Base-by-base conservation (phyloP, 441 rosid species). In the Dalechampia spathulata region DNA sequence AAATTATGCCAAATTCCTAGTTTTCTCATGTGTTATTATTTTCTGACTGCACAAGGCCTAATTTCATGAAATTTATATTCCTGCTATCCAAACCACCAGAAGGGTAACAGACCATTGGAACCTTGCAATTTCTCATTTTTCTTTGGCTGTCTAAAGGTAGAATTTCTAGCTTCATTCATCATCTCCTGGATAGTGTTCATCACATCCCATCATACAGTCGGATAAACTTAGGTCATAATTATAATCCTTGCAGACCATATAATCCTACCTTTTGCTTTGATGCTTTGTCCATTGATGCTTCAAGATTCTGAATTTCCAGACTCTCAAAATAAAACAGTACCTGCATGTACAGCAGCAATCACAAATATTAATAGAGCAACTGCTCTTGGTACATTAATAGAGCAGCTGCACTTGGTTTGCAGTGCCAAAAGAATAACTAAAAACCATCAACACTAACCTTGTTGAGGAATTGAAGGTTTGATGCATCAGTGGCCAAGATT, bases 401-500 rank as follows among this genome's bases (percentile, higher is more conserved):
- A 26, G 4, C 22, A 27, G 17, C 6, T 23, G 0, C 15, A 52
- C 28, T 22, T 32, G 25, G 63, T 44, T 53, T 47, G 34, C 9
- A 6, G 19, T 1, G 7, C 36, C 7, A 49, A 21, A 20, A 60
- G 34, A 32, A 41, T 13, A 14, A 26, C 55, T 49, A 41, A 11
- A 43, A 38, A 28, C 52, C 44, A 49, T 23, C 19, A 20, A 30
- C 48, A 49, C 67, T 57, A 60, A 86, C 97, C 83, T 92, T 92
- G 74, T 81, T 80, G 44, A 82, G 87, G 53, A 89, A 78, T 47
- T 76, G 78, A 72, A 80, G 70, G 63, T 92, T 92, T 34, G 80
- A 76, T 65, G 86, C 80, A 78, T 92, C 86, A 27, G 96, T 76
- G 61, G 97, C 97, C 81, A 85, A 72, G 66, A 89, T 71, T 71